Evolutionary conservation across 2,329 filamentous ascomycete species (phyloP), one percentile per base, ranked within the genome.

Genomic region (Mycogone perniciosa): DNA sequence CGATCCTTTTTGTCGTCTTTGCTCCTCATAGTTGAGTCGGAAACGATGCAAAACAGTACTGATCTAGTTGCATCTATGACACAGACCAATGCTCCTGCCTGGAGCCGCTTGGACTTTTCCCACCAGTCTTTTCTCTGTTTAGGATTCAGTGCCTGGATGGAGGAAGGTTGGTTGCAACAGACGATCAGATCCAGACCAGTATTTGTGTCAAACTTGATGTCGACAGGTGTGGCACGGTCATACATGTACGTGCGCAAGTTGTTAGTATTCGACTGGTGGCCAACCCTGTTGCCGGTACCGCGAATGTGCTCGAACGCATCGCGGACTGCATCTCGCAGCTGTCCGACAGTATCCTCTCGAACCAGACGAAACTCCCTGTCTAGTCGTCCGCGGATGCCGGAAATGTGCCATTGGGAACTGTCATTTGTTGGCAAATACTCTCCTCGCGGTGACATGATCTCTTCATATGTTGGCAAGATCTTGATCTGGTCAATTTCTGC

Each of bases 301-400:
- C 60, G 63, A 13, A 72, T 61, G 2, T 55, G 54, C 4, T 72
- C 60, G 7, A 75, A 61, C 44, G 74, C 65, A 27, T 67, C 55
- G 37, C 67, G 66, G 2, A 78, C 70, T 1, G 70, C 70, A 56
- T 80, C 74, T 35, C 76, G 68, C 4, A 82, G 64, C 51, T 79
- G 73, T 0, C 76, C 76, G 2, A 81, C 66, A 0, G 73, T 78
- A 55, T 82, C 78, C 60, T 81, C 76, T 2, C 79, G 70, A 1
- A 81, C 60, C 1, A 82, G 69, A 11, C 79, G 71, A 44, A 82
- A 82, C 48, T 81, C 73, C 49, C 73, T 67, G 59, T 82, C 79
- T 0, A 82, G 60, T 1, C 77, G 68, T 2, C 77, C 76, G 4
- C 60, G 62, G 8, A 76, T 68, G 1, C 75, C 73, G 4, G 61